Percentiles rank a stretch among this genome's conserved stretches.
Evolutionary conservation across 2,329 filamentous ascomycete genomes (phyloP).

Genomic region (Venturia effusa): DNA sequence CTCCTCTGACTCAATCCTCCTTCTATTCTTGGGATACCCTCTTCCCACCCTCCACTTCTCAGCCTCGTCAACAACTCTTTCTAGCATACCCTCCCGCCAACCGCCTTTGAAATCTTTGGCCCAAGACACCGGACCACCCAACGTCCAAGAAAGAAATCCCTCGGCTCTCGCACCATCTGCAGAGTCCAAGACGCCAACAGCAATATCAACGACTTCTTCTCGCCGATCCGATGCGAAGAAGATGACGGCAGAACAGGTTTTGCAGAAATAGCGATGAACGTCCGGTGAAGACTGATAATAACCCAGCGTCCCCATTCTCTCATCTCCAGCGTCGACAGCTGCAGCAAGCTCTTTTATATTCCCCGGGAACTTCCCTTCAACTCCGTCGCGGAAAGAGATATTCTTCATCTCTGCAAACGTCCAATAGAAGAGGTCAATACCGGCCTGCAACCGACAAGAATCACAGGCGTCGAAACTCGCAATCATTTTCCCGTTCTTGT

Average conservation of each 20-base stretch:
- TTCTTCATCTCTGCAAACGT: constrained; percentile 28
- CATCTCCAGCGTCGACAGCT: constrained; percentile 25
- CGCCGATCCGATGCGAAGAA: constrained; percentile 35
- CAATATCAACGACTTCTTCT: constrained; percentile 32
- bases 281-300: constrained; percentile 34
- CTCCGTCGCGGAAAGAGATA: not conserved
- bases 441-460: constrained; percentile 35
- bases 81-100: constrained; percentile 30
- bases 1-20: constrained; percentile 16
- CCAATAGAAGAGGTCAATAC: constrained; percentile 36
- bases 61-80: constrained; percentile 22
- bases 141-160: constrained; percentile 31
- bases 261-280: constrained; percentile 40
- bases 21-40: constrained; percentile 26
- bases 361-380: constrained; percentile 2
- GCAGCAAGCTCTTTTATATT: constrained; percentile 17
- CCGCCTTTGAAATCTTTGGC: constrained; percentile 28
- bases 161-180: constrained; percentile 38
- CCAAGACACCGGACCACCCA: constrained; percentile 24
- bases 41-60: constrained; percentile 27
- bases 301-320: constrained; percentile 31
- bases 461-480: constrained; percentile 36
- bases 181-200: constrained; percentile 34
- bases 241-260: constrained; percentile 34
- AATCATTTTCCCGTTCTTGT: constrained; percentile 29